Evolutionary conservation across 73 alveolate species (phyloP), one percentile per base, ranked within the genome.

Genomic region (Paramecium biaurelia): DNA sequence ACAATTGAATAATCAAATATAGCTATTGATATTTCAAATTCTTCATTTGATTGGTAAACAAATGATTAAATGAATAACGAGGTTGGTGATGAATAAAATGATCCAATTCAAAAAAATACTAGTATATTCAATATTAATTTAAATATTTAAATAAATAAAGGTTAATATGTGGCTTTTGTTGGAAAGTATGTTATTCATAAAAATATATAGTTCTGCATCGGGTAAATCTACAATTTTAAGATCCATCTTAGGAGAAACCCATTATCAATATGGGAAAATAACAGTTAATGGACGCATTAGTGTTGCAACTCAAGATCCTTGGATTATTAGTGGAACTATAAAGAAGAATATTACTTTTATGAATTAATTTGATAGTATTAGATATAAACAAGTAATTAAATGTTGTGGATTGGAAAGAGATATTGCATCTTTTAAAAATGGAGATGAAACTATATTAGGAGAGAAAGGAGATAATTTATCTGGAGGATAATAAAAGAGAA

Each of bases 401-500:
- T 58, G 34, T 7, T 90, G 94, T 67, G 37, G 92, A 59, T 47
- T 90, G 24, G 92, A 76, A 12, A 74, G 56, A 47, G 94, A 90
- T 30, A 72, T 90, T 74, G 67, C 87, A n/a, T 53, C 70, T 4
- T 90, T 90, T 47, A 42, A 57, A 28, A 49, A 53, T 43, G 94
- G 94, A 21, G 94, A 90, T 30, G 43, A 90, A 76, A 90, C 94
- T 38, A 30, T 70, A 4, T 57, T 90, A 12, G 92, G 96, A 23
- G 93, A 68, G 30, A 67, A 92, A 63, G 92, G 92, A 11, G 96
- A 92, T 11, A 95, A 92, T 92, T 82, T 95, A 84, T 92, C 96
- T 20, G 96, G 98, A 21, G 98, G 99, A 6, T 95, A 97, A 94
- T 93, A 95, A 96, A 92, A 95, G 14, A 96, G 98, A 88, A 95